These are phyloP conservation scores for Symbiodinium pilosum DNA, from an alignment of 73 alveolate genomes.

Conservation along the genomic window DNA sequence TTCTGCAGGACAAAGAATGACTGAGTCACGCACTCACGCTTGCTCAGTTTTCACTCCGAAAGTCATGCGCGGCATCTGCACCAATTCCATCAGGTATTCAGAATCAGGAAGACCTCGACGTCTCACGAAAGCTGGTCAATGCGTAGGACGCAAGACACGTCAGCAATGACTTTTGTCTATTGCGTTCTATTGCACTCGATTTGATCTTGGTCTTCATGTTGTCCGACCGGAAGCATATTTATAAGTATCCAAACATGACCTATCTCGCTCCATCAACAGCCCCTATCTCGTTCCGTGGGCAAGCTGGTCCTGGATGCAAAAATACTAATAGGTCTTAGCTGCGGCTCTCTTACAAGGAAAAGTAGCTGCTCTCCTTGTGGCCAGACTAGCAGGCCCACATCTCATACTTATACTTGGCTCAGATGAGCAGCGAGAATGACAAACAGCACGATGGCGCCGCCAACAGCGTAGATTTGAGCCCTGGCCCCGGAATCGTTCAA, in stretches of 20 bases:
- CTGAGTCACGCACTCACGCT: too few relatives aligned
- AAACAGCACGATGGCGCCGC: conserved; percentile 69
- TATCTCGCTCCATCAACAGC: too few relatives aligned
- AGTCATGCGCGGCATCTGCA: too few relatives aligned
- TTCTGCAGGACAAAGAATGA: too few relatives aligned
- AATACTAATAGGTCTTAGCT: not conserved
- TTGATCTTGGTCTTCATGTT: not conserved
- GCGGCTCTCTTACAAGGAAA: not conserved
- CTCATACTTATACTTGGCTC: too few relatives aligned
- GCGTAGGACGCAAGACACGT: too few relatives aligned
- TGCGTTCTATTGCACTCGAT: not conserved
- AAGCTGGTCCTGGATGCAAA: not conserved
- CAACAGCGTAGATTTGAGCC: conserved; percentile 83
- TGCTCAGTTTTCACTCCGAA: too few relatives aligned
- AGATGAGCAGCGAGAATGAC: conserved; percentile 47
- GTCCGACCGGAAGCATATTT: not conserved
- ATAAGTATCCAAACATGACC: too few relatives aligned
- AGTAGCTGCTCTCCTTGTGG: not conserved
- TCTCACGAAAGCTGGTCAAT: not conserved
- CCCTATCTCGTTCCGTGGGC: too few relatives aligned
- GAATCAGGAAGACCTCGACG: not conserved
- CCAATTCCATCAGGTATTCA: not conserved
- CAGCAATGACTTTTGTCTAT: not conserved
- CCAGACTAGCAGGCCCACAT: too few relatives aligned
- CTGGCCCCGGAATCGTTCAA: too few relatives aligned